Base-by-base conservation (phyloP, 108 stramenopile species). In the Parmales sp. region DNA sequence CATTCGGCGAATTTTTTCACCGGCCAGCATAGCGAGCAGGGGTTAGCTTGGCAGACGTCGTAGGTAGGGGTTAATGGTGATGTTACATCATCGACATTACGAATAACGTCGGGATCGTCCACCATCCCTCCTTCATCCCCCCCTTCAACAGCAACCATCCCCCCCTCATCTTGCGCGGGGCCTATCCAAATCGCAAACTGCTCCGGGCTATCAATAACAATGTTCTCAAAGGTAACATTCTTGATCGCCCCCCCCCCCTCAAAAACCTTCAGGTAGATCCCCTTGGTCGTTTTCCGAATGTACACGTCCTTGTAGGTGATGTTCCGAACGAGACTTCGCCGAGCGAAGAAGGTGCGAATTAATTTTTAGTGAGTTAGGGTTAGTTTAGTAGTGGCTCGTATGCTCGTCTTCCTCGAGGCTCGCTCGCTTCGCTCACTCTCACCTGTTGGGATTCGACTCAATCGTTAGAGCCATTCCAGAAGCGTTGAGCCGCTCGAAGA, bases 101-200 rank as follows among this genome's bases (percentile, higher is more conserved):
- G n/a, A n/a, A n/a, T n/a, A 60, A 20, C 31, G 54, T 60, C 54
- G 8, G 54, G 54, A 16, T 60, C 36, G 54, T 60, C 54, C 2
- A 34, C 3, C 54, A n/a, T n/a, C n/a, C n/a, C n/a, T n/a, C n/a
- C n/a, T n/a, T n/a, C n/a, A n/a, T n/a, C n/a, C n/a, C n/a, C n/a
- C n/a, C n/a, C n/a, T n/a, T n/a, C n/a, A n/a, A n/a, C n/a, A n/a
- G n/a, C n/a, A n/a, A n/a, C n/a, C n/a, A n/a, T n/a, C n/a, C n/a
- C n/a, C n/a, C n/a, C n/a, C n/a, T n/a, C n/a, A n/a, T 70, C 65
- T 51, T 76, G 76, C 31, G 71, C 71, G 39, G 76, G 76, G 23
- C 76, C 76, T 51, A 76, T 76, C 76, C 76, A 76, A 45, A 76
- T 76, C 22, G 71, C 38, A 38, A 34, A 76, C 67, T 76, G 72